phyloP scores from a whole-genome alignment of 2,329 filamentous ascomycete species.

The Diplodia intermedia region DNA sequence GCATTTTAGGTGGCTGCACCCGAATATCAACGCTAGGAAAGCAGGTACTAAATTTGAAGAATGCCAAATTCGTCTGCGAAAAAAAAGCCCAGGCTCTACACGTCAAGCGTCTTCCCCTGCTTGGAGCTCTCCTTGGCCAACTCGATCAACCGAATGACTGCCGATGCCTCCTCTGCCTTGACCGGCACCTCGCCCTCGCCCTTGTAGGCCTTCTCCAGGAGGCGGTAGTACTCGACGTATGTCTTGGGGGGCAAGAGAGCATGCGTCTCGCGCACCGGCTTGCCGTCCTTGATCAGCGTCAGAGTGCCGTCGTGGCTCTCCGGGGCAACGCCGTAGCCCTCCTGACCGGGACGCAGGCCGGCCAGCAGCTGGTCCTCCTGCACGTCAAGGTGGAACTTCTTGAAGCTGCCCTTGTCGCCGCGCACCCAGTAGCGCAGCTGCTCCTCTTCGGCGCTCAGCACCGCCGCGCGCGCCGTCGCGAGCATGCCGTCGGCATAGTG shows the following conservation, averaged over 20 bases:
- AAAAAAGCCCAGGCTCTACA: constrained; percentile 24
- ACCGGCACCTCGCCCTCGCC: constrained; percentile 63
- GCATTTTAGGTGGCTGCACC: constrained; percentile 10
- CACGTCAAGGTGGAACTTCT: constrained; percentile 73
- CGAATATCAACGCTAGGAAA: constrained; percentile 4
- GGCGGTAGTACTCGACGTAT: constrained; percentile 71
- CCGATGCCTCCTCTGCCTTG: constrained; percentile 59
- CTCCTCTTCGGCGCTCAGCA: constrained; percentile 70
- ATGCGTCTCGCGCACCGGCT: constrained; percentile 46
- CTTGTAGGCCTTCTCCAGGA: constrained; percentile 59
- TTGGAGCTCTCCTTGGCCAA: constrained; percentile 61
- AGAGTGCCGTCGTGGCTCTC: constrained; percentile 64
- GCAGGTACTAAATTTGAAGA: constrained; percentile 19
- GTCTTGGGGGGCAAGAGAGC: constrained; percentile 62
- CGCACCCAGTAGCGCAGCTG: constrained; percentile 81
- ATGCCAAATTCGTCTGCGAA: constrained; percentile 8
- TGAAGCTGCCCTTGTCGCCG: constrained; percentile 76
- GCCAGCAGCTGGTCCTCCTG: constrained; percentile 77
- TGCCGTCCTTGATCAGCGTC: constrained; percentile 62
- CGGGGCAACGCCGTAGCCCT: constrained; percentile 70
- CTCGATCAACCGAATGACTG: constrained; percentile 65
- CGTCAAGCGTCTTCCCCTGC: constrained; percentile 56
- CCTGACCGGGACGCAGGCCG: constrained; percentile 67
- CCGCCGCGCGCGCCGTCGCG: constrained; percentile 72
- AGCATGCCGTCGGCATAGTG: constrained; percentile 68